Percentiles rank a stretch among this genome's conserved stretches.
Evolutionary conservation across 257 asterid genomes (phyloP).

Genomic region (Nicotiana attenuata): DNA sequence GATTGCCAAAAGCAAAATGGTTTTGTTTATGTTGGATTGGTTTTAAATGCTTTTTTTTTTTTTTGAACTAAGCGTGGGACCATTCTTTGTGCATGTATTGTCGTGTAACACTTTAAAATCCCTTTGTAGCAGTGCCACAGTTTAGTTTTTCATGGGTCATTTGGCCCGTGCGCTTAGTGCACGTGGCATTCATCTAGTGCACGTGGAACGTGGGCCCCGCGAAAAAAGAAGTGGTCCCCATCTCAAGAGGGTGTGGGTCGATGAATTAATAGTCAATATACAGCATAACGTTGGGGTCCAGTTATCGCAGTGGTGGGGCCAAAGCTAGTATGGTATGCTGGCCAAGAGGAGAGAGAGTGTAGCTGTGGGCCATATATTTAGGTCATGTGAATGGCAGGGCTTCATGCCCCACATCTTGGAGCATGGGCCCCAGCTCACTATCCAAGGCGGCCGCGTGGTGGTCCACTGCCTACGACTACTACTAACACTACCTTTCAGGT

Average conservation of each 20-base stretch:
- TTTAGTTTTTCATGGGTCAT: background rate
- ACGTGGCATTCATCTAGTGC: conserved; percentile 22
- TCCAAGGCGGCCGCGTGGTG: conserved; percentile 28
- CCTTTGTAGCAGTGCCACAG: background rate
- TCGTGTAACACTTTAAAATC: background rate
- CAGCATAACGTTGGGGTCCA: background rate
- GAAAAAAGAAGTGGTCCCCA: background rate
- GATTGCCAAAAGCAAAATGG: background rate
- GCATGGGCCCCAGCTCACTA: conserved; percentile 22
- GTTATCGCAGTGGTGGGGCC: conserved; percentile 6
- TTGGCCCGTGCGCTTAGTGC: conserved; percentile 30
- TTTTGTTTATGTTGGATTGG: background rate
- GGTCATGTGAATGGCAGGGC: conserved; percentile 13
- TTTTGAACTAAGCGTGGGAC: background rate
- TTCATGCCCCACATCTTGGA: background rate
- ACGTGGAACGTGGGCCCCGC: conserved; percentile 28
- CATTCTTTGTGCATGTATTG: background rate
- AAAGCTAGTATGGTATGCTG: background rate
- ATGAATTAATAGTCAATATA: background rate
- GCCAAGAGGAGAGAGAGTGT: background rate
- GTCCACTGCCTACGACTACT: background rate
- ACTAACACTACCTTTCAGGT: conserved; percentile 12
- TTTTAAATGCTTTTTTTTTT: background rate
- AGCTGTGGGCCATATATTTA: conserved; percentile 14
- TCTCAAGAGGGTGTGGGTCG: background rate